Evolutionary conservation across 108 stramenopile species (phyloP).

Genomic region (Pseudonitzschia multiseries): DNA sequence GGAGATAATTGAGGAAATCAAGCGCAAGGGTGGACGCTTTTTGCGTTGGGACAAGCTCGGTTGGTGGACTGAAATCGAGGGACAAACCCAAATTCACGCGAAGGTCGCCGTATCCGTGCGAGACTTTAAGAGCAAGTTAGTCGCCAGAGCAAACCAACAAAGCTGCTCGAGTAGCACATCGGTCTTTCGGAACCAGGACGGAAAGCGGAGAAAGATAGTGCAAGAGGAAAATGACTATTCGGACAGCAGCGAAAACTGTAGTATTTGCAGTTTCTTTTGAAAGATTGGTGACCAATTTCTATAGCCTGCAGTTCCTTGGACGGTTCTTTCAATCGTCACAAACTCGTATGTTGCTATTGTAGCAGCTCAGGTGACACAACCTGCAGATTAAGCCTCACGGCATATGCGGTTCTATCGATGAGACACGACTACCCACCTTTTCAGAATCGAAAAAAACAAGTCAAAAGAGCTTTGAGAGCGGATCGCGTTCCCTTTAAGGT

Average conservation of each 20-base stretch:
- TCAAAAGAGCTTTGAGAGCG: no score
- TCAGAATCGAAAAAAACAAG: no score
- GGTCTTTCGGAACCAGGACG: conserved; percentile 8
- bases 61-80: conserved; percentile 19
- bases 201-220: conserved; percentile 5
- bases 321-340: no score
- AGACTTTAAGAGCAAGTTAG: neutral
- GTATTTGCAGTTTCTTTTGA: no score
- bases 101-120: conserved; percentile 12
- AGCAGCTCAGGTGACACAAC: no score
- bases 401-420: no score
- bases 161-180: neutral
- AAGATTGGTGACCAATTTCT: no score
- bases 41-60: conserved; percentile 10
- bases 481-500: no score
- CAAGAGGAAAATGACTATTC: neutral
- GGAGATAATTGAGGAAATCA: conserved; percentile 1
- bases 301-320: no score
- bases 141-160: neutral
- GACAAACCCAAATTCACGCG: neutral
- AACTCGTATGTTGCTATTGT: no score
- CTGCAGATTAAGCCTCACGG: no score
- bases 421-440: no score
- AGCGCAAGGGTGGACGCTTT: neutral
- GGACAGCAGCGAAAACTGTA: neutral